Conservation (phyloP, 495 filamentous ascomycete genomes). For the Mycothermus thermophilus region DNA sequence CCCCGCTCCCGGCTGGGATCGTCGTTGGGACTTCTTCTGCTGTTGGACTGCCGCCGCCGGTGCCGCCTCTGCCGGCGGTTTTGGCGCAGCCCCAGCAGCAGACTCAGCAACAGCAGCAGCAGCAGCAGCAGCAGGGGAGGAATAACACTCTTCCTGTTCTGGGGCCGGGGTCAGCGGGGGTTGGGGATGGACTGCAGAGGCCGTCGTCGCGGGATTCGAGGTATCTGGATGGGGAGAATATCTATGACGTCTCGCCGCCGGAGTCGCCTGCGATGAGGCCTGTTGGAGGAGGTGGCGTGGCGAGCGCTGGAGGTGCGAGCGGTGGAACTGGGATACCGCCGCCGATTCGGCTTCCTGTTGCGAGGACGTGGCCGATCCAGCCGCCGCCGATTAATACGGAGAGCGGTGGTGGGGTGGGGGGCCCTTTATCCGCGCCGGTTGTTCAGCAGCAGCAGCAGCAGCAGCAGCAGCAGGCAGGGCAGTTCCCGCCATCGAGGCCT, state of each 20-base stretch:
- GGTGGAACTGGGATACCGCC: background rate
- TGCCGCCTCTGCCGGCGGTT: conserved; percentile 3
- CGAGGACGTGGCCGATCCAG: conserved; percentile 33
- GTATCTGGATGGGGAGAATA: conserved; percentile 26
- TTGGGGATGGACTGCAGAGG: background rate
- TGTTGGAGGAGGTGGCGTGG: conserved; percentile 4
- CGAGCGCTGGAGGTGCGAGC: no score
- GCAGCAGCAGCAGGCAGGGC: no score
- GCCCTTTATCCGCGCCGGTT: no score
- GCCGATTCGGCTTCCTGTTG: conserved; percentile 20
- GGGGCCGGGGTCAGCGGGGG: background rate
- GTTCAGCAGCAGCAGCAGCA: no score
- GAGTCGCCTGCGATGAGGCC: conserved; percentile 24
- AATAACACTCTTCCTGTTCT: no score
- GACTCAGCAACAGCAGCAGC: no score
- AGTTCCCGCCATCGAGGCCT: no score
- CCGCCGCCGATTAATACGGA: conserved; percentile 9
- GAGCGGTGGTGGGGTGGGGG: no score
- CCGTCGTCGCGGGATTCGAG: conserved; percentile 14
- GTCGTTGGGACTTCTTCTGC: no score
- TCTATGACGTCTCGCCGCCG: conserved; percentile 44
- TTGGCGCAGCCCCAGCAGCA: conserved; percentile 7
- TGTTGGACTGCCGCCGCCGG: conserved; percentile 1
- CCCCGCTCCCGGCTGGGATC: conserved; percentile 3
- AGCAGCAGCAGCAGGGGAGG: background rate